Conservation (phyloP, 768 basidiomycete genomes). For the Psilocybe sp. region DNA sequence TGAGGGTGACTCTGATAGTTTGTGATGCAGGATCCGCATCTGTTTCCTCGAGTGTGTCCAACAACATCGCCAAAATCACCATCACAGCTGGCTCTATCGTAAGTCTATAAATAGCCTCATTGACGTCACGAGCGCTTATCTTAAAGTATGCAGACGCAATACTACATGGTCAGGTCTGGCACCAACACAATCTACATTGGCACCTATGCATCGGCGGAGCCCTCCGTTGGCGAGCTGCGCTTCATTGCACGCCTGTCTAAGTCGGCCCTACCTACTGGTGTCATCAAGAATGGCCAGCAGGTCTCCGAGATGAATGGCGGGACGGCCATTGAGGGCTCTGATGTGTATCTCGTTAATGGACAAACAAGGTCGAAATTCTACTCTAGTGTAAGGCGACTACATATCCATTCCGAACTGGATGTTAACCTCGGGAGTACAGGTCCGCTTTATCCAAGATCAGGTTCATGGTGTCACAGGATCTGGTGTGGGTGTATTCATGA, state of each 20-base stretch:
- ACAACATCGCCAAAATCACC: conserved; percentile 38
- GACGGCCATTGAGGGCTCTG: conserved; percentile 44
- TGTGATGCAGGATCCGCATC: conserved; percentile 33
- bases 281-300: conserved; percentile 13
- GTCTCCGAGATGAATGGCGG: conserved; percentile 39
- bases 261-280: conserved; percentile 36
- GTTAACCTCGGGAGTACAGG: conserved; percentile 17
- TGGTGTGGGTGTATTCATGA: conserved; percentile 43
- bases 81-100: conserved; percentile 44
- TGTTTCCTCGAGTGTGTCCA: conserved; percentile 36
- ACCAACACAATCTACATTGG: conserved; percentile 45
- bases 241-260: conserved; percentile 46
- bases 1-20: background rate
- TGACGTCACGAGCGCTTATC: background rate
- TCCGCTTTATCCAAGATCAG: conserved; percentile 49
- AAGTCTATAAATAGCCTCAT: conserved; percentile 7
- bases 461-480: conserved; percentile 47
- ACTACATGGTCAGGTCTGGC: conserved; percentile 42
- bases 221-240: conserved; percentile 43
- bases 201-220: conserved; percentile 44
- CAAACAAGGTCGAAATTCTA: conserved; percentile 50
- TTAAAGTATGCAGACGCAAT: conserved; percentile 33
- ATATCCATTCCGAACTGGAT: background rate
- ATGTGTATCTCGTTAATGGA: conserved; percentile 41
- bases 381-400: conserved; percentile 32